A percentile compares a stretch with the other conserved stretches of the same genome.
Evolutionary conservation across 176 grass and related monocot genomes (phyloP).

Genomic region (Triticum monococcum): DNA sequence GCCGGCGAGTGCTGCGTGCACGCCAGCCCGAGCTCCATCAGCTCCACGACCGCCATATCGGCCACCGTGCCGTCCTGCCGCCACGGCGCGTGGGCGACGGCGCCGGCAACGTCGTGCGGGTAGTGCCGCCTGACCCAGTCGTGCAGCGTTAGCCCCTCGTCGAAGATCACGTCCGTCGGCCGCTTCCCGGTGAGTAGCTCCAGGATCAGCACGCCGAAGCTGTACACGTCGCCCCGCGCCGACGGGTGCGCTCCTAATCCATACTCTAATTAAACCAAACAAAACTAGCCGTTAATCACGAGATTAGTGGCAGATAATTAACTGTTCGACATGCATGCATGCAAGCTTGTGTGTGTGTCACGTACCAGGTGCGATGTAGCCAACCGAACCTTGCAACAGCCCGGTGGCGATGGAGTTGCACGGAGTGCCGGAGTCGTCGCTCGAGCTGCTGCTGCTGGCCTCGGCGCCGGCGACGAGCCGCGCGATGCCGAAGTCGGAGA

Average conservation of each 20-base stretch:
- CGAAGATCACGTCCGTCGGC: slow-evolving; percentile 71
- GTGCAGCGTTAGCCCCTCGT: slow-evolving; percentile 75
- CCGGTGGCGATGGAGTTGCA: slow-evolving; percentile 70
- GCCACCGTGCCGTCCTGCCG: background rate
- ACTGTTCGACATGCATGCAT: background rate
- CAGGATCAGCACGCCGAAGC: slow-evolving; percentile 79
- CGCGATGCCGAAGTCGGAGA: slow-evolving; percentile 88
- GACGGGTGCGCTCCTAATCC: slow-evolving; percentile 53
- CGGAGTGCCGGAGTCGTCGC: background rate
- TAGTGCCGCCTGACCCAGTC: slow-evolving; percentile 78
- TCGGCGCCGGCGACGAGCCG: slow-evolving; percentile 43
- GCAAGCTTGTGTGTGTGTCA: background rate
- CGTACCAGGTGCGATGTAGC: slow-evolving; percentile 93
- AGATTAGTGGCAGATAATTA: background rate
- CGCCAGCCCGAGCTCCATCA: slow-evolving; percentile 81
- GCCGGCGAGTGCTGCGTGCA: slow-evolving; percentile 76
- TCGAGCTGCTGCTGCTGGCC: slow-evolving; percentile 22
- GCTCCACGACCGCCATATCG: slow-evolving; percentile 42
- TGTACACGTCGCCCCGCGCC: slow-evolving; percentile 81
- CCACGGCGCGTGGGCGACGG: slow-evolving; percentile 45
- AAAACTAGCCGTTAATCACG: background rate
- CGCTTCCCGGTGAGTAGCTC: slow-evolving; percentile 7
- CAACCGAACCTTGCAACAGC: slow-evolving; percentile 72
- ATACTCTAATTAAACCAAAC: slow-evolving; percentile 49
- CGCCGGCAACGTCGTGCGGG: slow-evolving; percentile 52